Conservation (phyloP, 148 eudicot species). For the Rheum nobile region DNA sequence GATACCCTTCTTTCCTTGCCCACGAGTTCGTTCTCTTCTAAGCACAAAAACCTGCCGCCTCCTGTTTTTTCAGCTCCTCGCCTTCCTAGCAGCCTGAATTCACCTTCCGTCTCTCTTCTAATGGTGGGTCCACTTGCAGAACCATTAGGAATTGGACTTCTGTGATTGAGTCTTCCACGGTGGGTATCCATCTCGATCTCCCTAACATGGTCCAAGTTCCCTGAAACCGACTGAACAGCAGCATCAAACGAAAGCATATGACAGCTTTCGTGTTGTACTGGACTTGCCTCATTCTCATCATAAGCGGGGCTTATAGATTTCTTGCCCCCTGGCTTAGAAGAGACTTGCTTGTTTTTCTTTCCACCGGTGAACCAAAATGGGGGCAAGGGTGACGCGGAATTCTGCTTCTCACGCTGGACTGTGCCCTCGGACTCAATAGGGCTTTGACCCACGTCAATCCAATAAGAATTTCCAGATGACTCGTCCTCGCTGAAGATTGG, state of each 20-base stretch:
- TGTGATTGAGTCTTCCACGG: constrained; percentile 4
- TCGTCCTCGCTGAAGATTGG: constrained; percentile 95
- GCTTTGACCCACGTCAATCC: constrained; percentile 97
- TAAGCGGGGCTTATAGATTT: constrained; percentile 41
- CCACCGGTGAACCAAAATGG: constrained; percentile 57
- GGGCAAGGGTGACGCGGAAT: constrained; percentile 39
- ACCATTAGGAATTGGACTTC: constrained; percentile 1
- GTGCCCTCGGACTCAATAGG: constrained; percentile 54
- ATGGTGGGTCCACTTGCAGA: constrained; percentile 19
- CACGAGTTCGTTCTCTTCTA: constrained; percentile 58
- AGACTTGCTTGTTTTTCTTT: constrained; percentile 32
- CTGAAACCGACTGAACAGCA: constrained; percentile 79
- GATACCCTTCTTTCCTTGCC: constrained; percentile 69
- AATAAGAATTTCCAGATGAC: constrained; percentile 84
- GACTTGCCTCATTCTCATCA: constrained; percentile 14
- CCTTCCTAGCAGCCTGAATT: constrained; percentile 76
- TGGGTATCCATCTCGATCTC: constrained; percentile 68
- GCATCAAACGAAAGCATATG: constrained; percentile 74
- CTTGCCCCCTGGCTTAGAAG: constrained; percentile 42
- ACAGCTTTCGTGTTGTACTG: not conserved
- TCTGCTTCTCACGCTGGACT: constrained; percentile 37
- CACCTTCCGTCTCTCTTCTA: constrained; percentile 88
- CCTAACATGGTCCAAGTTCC: constrained; percentile 29
- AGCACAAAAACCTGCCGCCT: constrained; percentile 55
- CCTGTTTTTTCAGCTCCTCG: constrained; percentile 54